A percentile compares a stretch with the other conserved stretches of the same genome.
Evolutionary conservation across 1,139 yeast genomes (phyloP).

Genomic region (Geotrichum australiense): DNA sequence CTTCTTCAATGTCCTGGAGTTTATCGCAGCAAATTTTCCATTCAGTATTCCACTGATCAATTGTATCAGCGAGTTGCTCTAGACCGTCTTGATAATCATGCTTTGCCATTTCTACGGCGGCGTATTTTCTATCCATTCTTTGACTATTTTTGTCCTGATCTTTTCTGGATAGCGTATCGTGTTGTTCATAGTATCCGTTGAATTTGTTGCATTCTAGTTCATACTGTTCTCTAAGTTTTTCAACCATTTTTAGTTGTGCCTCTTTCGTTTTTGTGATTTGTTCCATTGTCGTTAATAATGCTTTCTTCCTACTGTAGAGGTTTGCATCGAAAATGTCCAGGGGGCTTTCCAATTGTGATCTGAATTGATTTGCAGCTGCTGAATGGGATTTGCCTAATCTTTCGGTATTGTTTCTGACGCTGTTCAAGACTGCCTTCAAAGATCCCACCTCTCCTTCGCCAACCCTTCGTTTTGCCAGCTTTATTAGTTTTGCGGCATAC

Average conservation of each 20-base stretch:
- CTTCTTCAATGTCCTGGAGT: slow-evolving; percentile 70
- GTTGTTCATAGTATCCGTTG: slow-evolving; percentile 53
- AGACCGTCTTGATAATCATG: slow-evolving; percentile 56
- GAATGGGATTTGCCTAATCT: slow-evolving; percentile 44
- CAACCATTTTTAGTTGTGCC: slow-evolving; percentile 36
- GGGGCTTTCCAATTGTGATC: slow-evolving; percentile 39
- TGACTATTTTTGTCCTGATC: slow-evolving; percentile 62
- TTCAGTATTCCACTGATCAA: slow-evolving; percentile 65
- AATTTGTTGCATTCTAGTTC: slow-evolving; percentile 53
- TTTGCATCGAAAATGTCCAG: slow-evolving; percentile 39
- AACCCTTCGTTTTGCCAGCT: slow-evolving; percentile 40
- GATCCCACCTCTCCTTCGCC: slow-evolving; percentile 57
- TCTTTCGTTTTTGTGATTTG: slow-evolving; percentile 39
- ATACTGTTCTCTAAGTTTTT: slow-evolving; percentile 45
- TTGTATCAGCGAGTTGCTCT: slow-evolving; percentile 53
- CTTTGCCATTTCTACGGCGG: slow-evolving; percentile 44
- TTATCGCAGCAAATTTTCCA: slow-evolving; percentile 68
- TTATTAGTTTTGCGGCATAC: slow-evolving; percentile 42
- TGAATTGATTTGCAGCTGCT: slow-evolving; percentile 40
- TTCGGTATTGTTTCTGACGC: slow-evolving; percentile 50
- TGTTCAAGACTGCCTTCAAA: slow-evolving; percentile 53
- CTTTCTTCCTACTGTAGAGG: slow-evolving; percentile 41
- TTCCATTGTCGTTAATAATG: slow-evolving; percentile 41
- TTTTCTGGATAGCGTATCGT: slow-evolving; percentile 71
- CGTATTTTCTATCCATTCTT: slow-evolving; percentile 51